A percentile compares a stretch with the other conserved stretches of the same genome.
Evolutionary conservation across 208 protist species (phyloP).

Genomic region (Lotmaria passim): DNA sequence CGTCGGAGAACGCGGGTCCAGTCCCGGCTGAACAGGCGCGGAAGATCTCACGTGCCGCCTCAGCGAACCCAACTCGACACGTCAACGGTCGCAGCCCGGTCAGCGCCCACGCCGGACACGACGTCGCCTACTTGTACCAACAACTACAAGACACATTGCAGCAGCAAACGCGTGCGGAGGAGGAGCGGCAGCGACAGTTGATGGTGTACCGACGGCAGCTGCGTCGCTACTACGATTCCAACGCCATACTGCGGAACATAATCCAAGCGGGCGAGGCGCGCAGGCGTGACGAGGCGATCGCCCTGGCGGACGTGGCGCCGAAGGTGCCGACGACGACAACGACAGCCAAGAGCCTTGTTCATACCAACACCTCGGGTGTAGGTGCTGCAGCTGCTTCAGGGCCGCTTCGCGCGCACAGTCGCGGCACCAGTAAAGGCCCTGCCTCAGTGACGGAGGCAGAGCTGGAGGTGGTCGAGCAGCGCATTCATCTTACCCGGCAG

Average conservation of each 20-base stretch:
- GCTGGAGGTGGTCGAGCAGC: conserved; percentile 47
- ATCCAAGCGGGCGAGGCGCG: conserved; percentile 40
- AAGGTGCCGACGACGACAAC: too few relatives aligned
- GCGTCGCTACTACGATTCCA: conserved; percentile 61
- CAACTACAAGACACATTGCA: conserved; percentile 44
- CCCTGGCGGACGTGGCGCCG: neutral
- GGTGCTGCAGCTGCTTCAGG: too few relatives aligned
- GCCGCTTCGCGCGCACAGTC: conserved; percentile 11
- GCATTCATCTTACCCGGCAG: conserved; percentile 51
- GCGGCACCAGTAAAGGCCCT: conserved; percentile 9
- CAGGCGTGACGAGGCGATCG: conserved; percentile 19
- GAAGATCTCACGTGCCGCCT: neutral
- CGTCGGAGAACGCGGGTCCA: too few relatives aligned
- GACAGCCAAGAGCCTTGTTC: too few relatives aligned
- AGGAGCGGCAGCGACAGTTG: conserved; percentile 40
- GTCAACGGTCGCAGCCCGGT: conserved; percentile 5
- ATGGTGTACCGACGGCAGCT: conserved; percentile 55
- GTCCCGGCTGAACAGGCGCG: neutral
- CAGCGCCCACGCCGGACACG: conserved; percentile 19
- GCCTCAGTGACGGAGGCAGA: conserved; percentile 65
- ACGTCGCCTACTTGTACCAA: conserved; percentile 53
- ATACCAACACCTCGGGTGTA: too few relatives aligned
- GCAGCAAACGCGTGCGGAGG: conserved; percentile 41
- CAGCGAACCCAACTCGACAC: neutral
- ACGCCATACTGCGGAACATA: conserved; percentile 69